phyloP scores from a whole-genome alignment of 1,284 basidiomycete species.

The Hypsizygus ulmarius region DNA sequence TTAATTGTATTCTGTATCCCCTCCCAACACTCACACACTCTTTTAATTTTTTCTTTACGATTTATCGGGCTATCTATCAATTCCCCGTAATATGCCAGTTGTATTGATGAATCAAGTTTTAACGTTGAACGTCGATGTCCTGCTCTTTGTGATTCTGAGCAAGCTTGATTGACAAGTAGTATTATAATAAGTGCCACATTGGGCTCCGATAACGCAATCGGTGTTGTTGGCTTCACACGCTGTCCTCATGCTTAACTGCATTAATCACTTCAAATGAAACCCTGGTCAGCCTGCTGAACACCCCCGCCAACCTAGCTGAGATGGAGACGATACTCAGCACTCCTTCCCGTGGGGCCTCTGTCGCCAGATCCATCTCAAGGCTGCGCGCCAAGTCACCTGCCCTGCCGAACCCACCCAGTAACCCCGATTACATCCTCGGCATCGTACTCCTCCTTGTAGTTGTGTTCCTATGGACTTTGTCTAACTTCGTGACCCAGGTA shows the following conservation, averaged over 20 bases:
- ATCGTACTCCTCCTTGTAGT: slow-evolving; percentile 74
- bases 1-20: slow-evolving; percentile 1
- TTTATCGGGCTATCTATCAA: no score
- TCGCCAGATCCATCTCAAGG: slow-evolving; percentile 4
- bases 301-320: background rate
- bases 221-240: no score
- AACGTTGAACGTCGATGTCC: no score
- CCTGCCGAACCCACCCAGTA: slow-evolving; percentile 15
- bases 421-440: slow-evolving; percentile 64
- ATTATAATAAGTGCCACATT: no score
- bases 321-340: slow-evolving; percentile 10
- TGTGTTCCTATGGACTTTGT: slow-evolving; percentile 81
- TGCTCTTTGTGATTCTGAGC: no score
- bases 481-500: slow-evolving; percentile 80
- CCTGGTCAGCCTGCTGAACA: no score
- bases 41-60: background rate
- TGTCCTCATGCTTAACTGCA: no score
- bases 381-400: slow-evolving; percentile 1
- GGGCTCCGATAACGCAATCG: no score
- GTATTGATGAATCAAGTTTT: no score
- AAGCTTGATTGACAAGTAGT: no score
- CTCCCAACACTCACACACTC: background rate
- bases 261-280: no score
- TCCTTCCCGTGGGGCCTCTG: background rate
- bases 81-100: no score